A percentile compares a stretch with the other conserved stretches of the same genome.
These are phyloP conservation scores for Neoscytalidium dimidiatum DNA, from an alignment of 2,329 filamentous ascomycete genomes.

Conservation along the genomic window DNA sequence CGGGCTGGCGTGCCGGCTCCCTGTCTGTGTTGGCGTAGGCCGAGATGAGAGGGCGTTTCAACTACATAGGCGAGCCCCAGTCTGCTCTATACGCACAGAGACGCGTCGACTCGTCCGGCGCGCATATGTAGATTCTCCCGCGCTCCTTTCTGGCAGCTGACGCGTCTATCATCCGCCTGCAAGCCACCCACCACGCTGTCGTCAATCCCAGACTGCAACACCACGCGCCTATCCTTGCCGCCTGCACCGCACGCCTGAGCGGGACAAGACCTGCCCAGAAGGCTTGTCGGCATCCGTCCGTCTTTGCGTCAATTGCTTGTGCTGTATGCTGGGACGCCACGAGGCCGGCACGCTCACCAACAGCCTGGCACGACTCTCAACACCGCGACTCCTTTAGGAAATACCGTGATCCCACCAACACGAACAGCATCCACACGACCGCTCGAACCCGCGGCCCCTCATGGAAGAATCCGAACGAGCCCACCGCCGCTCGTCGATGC, in stretches of 20 bases:
- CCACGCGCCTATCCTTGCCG: neutral
- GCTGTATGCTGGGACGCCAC: neutral
- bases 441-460: neutral
- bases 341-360: neutral
- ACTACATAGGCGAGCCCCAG: constrained; percentile 9
- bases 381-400: neutral
- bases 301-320: neutral
- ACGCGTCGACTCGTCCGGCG: neutral
- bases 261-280: constrained; percentile 1
- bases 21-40: neutral
- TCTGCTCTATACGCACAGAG: neutral
- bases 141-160: constrained; percentile 5
- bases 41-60: constrained; percentile 19
- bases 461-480: neutral
- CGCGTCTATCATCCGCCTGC: constrained; percentile 8
- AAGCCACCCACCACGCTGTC: neutral
- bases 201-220: neutral
- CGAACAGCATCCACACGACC: neutral
- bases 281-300: neutral
- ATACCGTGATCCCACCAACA: neutral
- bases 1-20: neutral
- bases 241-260: neutral
- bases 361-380: neutral
- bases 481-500: neutral
- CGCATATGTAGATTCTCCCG: neutral